Base-by-base conservation (phyloP, 805 yeast species). In the Metschnikowia cubensis region DNA sequence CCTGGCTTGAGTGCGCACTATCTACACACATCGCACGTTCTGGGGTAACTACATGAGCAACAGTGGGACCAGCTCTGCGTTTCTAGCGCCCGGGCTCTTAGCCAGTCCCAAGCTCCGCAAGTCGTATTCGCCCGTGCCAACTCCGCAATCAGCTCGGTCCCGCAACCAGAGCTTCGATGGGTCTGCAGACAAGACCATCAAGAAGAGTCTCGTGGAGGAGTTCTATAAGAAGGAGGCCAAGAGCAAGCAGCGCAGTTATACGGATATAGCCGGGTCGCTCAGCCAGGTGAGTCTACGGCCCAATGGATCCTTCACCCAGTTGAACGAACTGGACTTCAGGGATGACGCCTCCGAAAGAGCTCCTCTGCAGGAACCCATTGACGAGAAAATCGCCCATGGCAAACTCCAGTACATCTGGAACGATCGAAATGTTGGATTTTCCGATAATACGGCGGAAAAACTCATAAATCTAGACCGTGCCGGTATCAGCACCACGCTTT, bases 121-220 rank as follows among this genome's bases (percentile, higher is more conserved):
- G 20, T 13, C 39, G 4, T 29, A 29, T 10, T 47, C 33, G 1
- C 47, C 47, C 14, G 46, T 15, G 5, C 49, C 18, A 33, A 40
- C 40, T 18, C 38, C 49, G 6, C 33, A n/a, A 21, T 25, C n/a
- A 2, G 22, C 29, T 15, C 38, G 37, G 34, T 40, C 45, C 17
- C 40, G 46, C 3, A 8, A 33, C 10, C 45, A 39, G 21, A 39
- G 45, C n/a, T 34, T 31, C 25, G 45, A 39, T 25, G 45, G 14
- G 13, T 21, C 31, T 7, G 47, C 35, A 7, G 49, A 49, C 29
- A 45, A 38, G 32, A 51, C 48, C 31, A 69, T 65, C 46, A 60
- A 61, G 38, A 70, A 70, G 52, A 59, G 73, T 33, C 58, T 73
- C 48, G 76, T 71, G 44, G 75, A 71, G 50, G 76, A 72, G 55